Evolutionary conservation across 495 filamentous ascomycete genomes (phyloP).

Genomic region (Saxophila tyrrhenica): DNA sequence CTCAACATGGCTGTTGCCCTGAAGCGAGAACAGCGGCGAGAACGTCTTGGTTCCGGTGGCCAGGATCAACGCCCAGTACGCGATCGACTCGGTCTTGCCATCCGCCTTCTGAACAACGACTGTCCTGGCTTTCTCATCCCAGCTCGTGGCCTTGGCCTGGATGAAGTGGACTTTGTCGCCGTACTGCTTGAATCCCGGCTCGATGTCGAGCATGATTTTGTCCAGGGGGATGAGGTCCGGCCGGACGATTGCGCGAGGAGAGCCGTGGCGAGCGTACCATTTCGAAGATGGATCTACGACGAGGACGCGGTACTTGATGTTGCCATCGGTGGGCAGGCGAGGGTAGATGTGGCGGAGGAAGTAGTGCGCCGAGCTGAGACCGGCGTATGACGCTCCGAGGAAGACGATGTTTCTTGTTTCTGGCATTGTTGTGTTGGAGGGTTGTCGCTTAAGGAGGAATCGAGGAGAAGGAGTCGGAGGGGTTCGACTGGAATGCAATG

Average conservation of each 20-base stretch:
- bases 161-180: constrained; percentile 21
- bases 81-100: constrained; percentile 13
- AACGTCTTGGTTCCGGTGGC: constrained; percentile 22
- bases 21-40: constrained; percentile 15
- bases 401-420: constrained; percentile 22
- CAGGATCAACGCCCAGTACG: constrained; percentile 34
- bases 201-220: constrained; percentile 24
- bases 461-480: too few species aligned
- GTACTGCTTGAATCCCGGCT: constrained; percentile 26
- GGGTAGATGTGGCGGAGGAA: constrained; percentile 25
- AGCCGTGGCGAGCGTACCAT: constrained; percentile 26
- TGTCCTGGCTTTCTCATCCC: constrained; percentile 25
- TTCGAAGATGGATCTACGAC: constrained; percentile 26
- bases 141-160: constrained; percentile 27
- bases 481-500: too few species aligned
- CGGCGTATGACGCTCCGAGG: constrained; percentile 25
- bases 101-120: constrained; percentile 19
- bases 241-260: constrained; percentile 27
- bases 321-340: constrained; percentile 7
- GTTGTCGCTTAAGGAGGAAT: too few species aligned
- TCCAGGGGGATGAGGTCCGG: constrained; percentile 21
- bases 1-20: constrained; percentile 13
- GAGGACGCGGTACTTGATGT: constrained; percentile 21
- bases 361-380: constrained; percentile 11
- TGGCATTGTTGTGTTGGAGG: constrained; percentile 2